Conservation (phyloP, 2,329 filamentous ascomycete species). For the Aspergillus sp. region DNA sequence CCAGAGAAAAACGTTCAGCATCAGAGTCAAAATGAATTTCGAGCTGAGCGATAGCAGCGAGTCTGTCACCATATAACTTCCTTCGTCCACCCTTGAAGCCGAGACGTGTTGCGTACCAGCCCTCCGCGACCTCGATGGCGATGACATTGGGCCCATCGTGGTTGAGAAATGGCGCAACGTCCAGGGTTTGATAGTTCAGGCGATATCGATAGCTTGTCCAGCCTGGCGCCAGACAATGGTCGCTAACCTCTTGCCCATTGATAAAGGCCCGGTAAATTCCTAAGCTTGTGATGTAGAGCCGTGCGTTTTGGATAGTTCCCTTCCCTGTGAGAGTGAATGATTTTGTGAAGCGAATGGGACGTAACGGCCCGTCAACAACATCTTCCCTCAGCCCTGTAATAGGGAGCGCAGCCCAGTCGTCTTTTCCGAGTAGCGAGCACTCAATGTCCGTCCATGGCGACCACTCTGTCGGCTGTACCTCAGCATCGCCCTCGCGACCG, state of each 20-base stretch:
- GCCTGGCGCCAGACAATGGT: slow-evolving; percentile 40
- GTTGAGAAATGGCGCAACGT: slow-evolving; percentile 47
- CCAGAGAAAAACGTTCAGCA: slow-evolving; percentile 11
- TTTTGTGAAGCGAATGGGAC: slow-evolving; percentile 31
- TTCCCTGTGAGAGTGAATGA: slow-evolving; percentile 21
- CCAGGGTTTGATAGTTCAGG: slow-evolving; percentile 54
- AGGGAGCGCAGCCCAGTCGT: neutral
- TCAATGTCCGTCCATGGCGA: slow-evolving; percentile 4
- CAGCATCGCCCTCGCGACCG: neutral
- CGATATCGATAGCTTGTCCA: slow-evolving; percentile 55
- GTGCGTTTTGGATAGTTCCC: slow-evolving; percentile 27
- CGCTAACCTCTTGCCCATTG: slow-evolving; percentile 46
- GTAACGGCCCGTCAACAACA: neutral
- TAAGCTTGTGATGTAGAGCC: slow-evolving; percentile 50
- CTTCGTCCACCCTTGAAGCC: slow-evolving; percentile 23
- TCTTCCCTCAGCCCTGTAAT: neutral
- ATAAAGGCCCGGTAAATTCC: slow-evolving; percentile 51
- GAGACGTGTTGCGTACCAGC: slow-evolving; percentile 49
- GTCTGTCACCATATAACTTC: slow-evolving; percentile 20
- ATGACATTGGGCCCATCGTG: slow-evolving; percentile 40
- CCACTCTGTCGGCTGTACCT: neutral
- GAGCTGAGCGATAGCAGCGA: slow-evolving; percentile 30
- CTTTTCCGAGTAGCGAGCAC: neutral
- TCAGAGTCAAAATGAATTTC: slow-evolving; percentile 22
- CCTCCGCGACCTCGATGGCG: slow-evolving; percentile 48